Base-by-base conservation (phyloP, 768 basidiomycete species). In the Boletus huronensis region DNA sequence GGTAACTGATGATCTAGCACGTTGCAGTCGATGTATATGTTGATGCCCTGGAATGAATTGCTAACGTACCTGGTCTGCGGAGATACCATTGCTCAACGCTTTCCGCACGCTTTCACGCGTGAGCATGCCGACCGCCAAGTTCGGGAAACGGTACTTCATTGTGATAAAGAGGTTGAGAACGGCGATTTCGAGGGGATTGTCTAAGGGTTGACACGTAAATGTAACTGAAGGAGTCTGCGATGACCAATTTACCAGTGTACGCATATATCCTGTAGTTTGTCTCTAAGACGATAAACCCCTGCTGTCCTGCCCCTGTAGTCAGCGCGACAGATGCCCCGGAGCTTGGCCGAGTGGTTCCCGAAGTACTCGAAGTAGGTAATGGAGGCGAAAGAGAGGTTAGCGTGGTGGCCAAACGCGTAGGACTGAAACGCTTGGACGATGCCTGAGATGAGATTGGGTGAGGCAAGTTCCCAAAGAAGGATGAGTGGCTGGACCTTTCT, bases 211-310 rank as follows among this genome's bases (percentile, higher is more conserved):
- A 63, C 58, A 50, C 58, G 55, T 68, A 38, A 69, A 62, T 43
- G 39, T 32, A 29, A 21, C 17, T 23, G 19, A 52, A 43, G 32
- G 25, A 21, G 38, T 26, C 2, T 53, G 52, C 53, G 35, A 61
- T 63, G 54, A 68, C 25, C 50, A 56, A 19, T 48, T 54, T 59
- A 94, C 94, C 88, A 34, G 97, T 99, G 72, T 99, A 99, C 5
- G 97, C 97, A 69, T 98, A 99, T 58, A 99, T 75, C 61, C 94
- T 88, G 75, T 98, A 98, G 75, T 99, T 98, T 19, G 97, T 98
- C 76, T 99, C 97, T 40, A 99, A 79, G 61, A 98, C 85, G 62
- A 98, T 88, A 76, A 97, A 98, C 14, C 95, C 93, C 70, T 96
- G 84, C 65, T 85, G 78, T 31, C 81, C 79, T 42, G 81, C 81